Percentiles rank a stretch among this genome's conserved stretches.
phyloP scores from a whole-genome alignment of 331 rosid genomes.

The Acacia concinna region DNA sequence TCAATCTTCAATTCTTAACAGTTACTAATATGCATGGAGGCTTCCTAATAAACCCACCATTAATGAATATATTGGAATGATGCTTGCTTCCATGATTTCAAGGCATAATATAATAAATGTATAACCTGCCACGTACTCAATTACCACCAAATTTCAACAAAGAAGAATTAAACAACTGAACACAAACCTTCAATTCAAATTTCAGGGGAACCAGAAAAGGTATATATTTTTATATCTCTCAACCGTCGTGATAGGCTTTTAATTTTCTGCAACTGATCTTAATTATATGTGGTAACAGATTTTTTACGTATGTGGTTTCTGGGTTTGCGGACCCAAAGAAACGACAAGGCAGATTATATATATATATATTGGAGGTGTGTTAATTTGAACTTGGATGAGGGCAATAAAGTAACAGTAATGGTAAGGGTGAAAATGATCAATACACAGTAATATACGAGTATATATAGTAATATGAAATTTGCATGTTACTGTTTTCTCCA shows the following conservation, averaged over 20 bases:
- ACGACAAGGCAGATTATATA: constrained; percentile 24
- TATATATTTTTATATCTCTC: not conserved
- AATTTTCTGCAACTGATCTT: not conserved
- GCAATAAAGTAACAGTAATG: constrained; percentile 23
- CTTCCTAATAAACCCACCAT: too few relatives aligned
- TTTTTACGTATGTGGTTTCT: not conserved
- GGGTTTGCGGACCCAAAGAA: constrained; percentile 19
- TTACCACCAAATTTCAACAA: not conserved
- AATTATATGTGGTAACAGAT: not conserved
- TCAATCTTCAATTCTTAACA: too few relatives aligned
- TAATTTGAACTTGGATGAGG: not conserved
- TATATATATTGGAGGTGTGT: constrained; percentile 3
- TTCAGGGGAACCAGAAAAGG: not conserved
- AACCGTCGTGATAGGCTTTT: not conserved
- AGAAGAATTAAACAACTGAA: not conserved
- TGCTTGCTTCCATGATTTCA: not conserved
- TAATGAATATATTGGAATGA: too few relatives aligned
- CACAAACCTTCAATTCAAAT: not conserved
- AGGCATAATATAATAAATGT: too few relatives aligned
- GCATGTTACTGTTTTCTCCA: constrained; percentile 34
- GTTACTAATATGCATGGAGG: too few relatives aligned
- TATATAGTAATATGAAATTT: constrained; percentile 20
- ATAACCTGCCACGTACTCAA: too few relatives aligned
- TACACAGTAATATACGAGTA: constrained; percentile 5
- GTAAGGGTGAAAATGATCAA: not conserved